A percentile compares a stretch with the other conserved stretches of the same genome.
Conservation (phyloP, 2,329 filamentous ascomycete species). For the Blumeriella jaapii region DNA sequence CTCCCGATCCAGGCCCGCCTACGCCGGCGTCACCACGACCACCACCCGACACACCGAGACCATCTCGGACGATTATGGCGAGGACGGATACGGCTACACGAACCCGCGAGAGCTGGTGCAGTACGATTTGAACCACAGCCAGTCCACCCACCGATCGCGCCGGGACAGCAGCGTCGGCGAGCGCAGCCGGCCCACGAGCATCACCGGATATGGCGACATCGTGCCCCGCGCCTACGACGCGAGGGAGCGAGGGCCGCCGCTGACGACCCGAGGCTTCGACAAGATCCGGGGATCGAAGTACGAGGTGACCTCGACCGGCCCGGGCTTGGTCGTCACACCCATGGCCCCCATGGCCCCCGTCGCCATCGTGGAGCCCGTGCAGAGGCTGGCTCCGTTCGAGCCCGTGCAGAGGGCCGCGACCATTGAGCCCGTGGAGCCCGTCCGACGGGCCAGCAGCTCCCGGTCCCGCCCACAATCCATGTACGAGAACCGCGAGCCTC, state of each 20-base stretch:
- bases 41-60: conserved; percentile 31
- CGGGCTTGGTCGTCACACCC: conserved; percentile 23
- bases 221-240: conserved; percentile 29
- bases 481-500: conserved; percentile 21
- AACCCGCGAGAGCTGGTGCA: conserved; percentile 49
- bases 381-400: conserved; percentile 23
- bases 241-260: conserved; percentile 43
- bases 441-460: conserved; percentile 29
- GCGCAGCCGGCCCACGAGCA: conserved; percentile 27
- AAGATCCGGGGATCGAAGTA: conserved; percentile 43
- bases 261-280: conserved; percentile 59
- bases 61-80: conserved; percentile 40
- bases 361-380: conserved; percentile 22
- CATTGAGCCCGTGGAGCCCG: conserved; percentile 17
- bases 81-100: conserved; percentile 52
- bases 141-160: conserved; percentile 31
- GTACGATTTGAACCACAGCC: conserved; percentile 45
- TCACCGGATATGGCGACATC: conserved; percentile 22
- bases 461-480: conserved; percentile 18
- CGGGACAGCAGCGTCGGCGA: conserved; percentile 43
- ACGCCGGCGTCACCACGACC: conserved; percentile 15
- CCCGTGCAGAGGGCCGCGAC: conserved; percentile 19
- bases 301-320: conserved; percentile 36
- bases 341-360: conserved; percentile 23
- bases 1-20: conserved; percentile 16